Percentiles rank a stretch among this genome's conserved stretches.
phyloP scores from a whole-genome alignment of 139 green algal species.

The Chlamydomonas sp. region DNA sequence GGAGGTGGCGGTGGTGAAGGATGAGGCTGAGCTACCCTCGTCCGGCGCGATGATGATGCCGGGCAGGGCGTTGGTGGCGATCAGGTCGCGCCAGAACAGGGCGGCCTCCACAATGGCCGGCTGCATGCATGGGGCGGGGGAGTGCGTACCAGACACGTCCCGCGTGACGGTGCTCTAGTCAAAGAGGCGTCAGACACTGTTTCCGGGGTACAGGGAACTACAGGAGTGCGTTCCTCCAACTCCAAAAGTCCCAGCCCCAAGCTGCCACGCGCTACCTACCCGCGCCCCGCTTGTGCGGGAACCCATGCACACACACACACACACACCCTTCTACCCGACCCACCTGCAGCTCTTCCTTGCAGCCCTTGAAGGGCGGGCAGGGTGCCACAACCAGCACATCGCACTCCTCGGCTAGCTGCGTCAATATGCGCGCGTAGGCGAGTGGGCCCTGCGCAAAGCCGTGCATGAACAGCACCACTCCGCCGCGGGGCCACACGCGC shows the following conservation, averaged over 20 bases:
- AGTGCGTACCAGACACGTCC: too few relatives aligned
- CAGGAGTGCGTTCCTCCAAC: too few relatives aligned
- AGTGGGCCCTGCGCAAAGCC: conserved; percentile 35
- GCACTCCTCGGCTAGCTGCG: not conserved
- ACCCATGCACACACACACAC: too few relatives aligned
- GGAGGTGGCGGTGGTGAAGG: too few relatives aligned
- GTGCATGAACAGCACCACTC: conserved; percentile 41
- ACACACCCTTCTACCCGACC: not conserved
- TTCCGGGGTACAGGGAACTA: not conserved
- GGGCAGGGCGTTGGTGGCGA: conserved; percentile 3
- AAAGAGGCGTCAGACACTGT: not conserved
- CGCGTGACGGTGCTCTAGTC: too few relatives aligned
- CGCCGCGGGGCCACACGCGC: not conserved
- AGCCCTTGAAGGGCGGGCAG: not conserved
- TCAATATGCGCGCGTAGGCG: conserved; percentile 28
- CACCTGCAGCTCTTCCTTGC: conserved; percentile 12
- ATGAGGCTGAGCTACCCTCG: too few relatives aligned
- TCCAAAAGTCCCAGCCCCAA: too few relatives aligned
- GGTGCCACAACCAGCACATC: conserved; percentile 34
- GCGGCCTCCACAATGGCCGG: conserved; percentile 25
- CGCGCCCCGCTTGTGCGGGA: too few relatives aligned
- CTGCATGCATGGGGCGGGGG: not conserved
- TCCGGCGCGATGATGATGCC: not conserved
- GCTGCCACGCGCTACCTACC: too few relatives aligned
- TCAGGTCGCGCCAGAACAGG: not conserved